phyloP scores from a whole-genome alignment of 2,329 filamentous ascomycete species.

The Aspergillus sp. region DNA sequence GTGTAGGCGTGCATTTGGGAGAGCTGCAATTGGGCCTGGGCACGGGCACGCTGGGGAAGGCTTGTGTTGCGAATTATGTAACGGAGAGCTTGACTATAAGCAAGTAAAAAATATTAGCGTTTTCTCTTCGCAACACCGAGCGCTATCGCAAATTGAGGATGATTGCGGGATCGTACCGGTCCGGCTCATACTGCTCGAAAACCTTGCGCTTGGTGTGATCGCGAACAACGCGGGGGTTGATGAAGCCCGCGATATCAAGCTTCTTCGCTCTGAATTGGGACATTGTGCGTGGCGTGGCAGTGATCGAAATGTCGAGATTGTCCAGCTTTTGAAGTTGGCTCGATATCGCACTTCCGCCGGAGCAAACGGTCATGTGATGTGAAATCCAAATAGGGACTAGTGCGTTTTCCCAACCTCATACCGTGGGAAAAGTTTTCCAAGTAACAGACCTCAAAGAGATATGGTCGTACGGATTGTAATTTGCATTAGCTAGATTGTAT shows the following conservation, averaged over 20 bases:
- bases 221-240: constrained; percentile 84
- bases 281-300: constrained; percentile 51
- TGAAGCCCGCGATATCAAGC: constrained; percentile 82
- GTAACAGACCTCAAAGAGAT: background rate
- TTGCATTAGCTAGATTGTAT: background rate
- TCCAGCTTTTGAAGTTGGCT: background rate
- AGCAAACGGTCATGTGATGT: constrained; percentile 2
- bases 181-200: constrained; percentile 80
- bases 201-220: constrained; percentile 97
- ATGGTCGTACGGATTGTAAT: background rate
- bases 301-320: background rate
- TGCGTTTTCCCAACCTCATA: background rate
- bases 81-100: constrained; percentile 76
- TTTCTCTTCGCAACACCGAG: background rate
- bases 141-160: background rate
- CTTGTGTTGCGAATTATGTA: constrained; percentile 94
- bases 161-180: constrained; percentile 61
- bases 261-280: constrained; percentile 87
- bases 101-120: background rate
- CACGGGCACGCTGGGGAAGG: constrained; percentile 76
- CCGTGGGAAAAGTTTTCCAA: background rate
- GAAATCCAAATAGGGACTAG: background rate
- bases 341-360: background rate
- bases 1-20: constrained; percentile 97
- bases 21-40: constrained; percentile 89